Percentiles rank a stretch among this genome's conserved stretches.
These are phyloP conservation scores for Anthracocystis panici-leucophaei DNA, from an alignment of 1,284 basidiomycete genomes.

Conservation along the genomic window DNA sequence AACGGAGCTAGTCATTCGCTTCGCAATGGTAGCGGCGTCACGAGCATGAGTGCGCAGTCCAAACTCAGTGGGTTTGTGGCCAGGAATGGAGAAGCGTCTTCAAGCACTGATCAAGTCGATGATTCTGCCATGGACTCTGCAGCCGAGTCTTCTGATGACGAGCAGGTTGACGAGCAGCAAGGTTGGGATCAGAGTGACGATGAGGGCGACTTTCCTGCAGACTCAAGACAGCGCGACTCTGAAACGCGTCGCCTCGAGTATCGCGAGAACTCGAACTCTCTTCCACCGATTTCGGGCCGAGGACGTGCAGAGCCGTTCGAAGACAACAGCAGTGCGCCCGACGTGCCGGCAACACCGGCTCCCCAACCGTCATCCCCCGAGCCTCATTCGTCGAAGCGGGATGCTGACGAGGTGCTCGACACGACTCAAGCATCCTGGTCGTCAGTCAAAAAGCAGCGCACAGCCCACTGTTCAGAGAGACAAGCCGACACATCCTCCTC, in stretches of 20 bases:
- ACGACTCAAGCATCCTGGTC: conserved; percentile 36
- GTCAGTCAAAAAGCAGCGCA: conserved; percentile 22
- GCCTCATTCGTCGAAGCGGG: conserved; percentile 33
- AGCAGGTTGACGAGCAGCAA: conserved; percentile 39
- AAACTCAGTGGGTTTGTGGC: conserved; percentile 13
- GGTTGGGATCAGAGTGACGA: not conserved
- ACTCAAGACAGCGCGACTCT: not conserved
- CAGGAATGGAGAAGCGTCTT: not conserved
- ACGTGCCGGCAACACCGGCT: conserved; percentile 13
- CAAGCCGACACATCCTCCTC: not conserved
- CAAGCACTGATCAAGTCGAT: not conserved
- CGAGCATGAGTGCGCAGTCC: conserved; percentile 19
- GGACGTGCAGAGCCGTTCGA: not conserved
- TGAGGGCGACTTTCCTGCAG: conserved; percentile 8
- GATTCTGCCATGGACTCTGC: not conserved
- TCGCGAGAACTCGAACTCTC: conserved; percentile 20
- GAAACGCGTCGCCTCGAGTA: conserved; percentile 24
- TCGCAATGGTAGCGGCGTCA: conserved; percentile 17
- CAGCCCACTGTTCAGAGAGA: not conserved
- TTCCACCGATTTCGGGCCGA: not conserved
- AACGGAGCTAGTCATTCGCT: conserved; percentile 45
- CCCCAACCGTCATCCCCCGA: not conserved
- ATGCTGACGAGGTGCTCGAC: conserved; percentile 40
- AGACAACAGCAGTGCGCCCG: conserved; percentile 26
- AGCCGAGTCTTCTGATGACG: conserved; percentile 33